phyloP scores from a whole-genome alignment of 345 rosid species.

The Carallia brachiata region DNA sequence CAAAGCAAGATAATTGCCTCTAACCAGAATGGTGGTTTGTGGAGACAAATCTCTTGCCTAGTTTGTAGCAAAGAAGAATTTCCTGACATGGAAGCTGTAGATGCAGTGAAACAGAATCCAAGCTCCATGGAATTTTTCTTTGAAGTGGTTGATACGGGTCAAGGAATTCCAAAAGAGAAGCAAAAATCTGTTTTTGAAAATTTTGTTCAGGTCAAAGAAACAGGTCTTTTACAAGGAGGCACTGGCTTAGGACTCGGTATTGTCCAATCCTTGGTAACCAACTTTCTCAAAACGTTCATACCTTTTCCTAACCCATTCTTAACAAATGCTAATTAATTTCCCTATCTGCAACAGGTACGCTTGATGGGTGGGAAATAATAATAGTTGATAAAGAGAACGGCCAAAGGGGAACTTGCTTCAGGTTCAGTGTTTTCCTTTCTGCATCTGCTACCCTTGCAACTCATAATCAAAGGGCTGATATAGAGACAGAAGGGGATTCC shows the following conservation, averaged over 20 bases:
- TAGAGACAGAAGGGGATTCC: slow-evolving; percentile 26
- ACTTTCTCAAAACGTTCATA: background rate
- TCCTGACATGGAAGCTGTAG: slow-evolving; percentile 19
- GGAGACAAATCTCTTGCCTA: slow-evolving; percentile 22
- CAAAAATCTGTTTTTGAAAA: slow-evolving; percentile 65
- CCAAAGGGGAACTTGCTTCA: slow-evolving; percentile 74
- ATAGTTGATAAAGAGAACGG: slow-evolving; percentile 54
- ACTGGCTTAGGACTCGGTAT: slow-evolving; percentile 90
- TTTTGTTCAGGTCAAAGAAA: slow-evolving; percentile 76
- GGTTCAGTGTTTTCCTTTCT: slow-evolving; percentile 56
- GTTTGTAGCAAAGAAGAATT: slow-evolving; percentile 22
- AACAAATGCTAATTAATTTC: background rate
- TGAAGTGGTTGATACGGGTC: slow-evolving; percentile 83
- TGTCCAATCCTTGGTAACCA: slow-evolving; percentile 77
- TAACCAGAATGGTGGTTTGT: slow-evolving; percentile 17
- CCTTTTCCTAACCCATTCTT: background rate
- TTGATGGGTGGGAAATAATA: slow-evolving; percentile 78
- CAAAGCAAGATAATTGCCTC: slow-evolving; percentile 34
- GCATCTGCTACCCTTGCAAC: slow-evolving; percentile 16
- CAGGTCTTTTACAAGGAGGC: slow-evolving; percentile 55
- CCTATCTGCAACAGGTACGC: slow-evolving; percentile 45
- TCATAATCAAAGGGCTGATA: slow-evolving; percentile 21
- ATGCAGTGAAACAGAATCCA: slow-evolving; percentile 21
- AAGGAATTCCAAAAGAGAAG: slow-evolving; percentile 73
- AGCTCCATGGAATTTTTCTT: slow-evolving; percentile 47